phyloP scores from a whole-genome alignment of 2,329 filamentous ascomycete species.

The Ascochyta rabiei region DNA sequence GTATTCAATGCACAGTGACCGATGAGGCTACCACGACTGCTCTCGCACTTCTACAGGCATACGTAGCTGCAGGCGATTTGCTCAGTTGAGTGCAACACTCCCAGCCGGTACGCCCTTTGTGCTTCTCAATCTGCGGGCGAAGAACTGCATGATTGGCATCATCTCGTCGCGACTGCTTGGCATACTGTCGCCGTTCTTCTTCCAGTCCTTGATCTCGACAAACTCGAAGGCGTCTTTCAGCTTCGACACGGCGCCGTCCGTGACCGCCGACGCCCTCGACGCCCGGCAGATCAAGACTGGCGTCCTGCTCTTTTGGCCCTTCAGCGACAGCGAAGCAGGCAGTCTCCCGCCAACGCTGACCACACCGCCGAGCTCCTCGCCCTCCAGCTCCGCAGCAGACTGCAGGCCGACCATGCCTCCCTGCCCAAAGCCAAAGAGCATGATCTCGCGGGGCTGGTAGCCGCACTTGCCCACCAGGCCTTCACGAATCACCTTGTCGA shows the following conservation, averaged over 20 bases:
- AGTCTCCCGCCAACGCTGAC: slow-evolving; percentile 68
- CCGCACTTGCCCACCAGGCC: slow-evolving; percentile 57
- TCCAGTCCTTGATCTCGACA: slow-evolving; percentile 49
- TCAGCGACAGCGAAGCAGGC: slow-evolving; percentile 48
- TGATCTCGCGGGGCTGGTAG: slow-evolving; percentile 56
- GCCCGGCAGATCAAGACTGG: slow-evolving; percentile 68
- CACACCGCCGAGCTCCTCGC: slow-evolving; percentile 61
- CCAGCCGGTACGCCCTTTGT: slow-evolving; percentile 60
- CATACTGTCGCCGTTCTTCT: slow-evolving; percentile 76
- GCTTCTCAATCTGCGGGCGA: slow-evolving; percentile 68
- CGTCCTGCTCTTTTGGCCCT: slow-evolving; percentile 63
- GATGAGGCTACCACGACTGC: not conserved
- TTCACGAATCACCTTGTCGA: slow-evolving; percentile 52
- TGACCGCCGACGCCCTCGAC: slow-evolving; percentile 58
- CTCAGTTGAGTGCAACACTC: slow-evolving; percentile 55
- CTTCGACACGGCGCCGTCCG: slow-evolving; percentile 66
- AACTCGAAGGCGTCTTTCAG: slow-evolving; percentile 68
- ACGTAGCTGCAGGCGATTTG: not conserved
- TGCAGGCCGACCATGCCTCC: slow-evolving; percentile 62
- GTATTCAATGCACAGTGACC: not conserved
- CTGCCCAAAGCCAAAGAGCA: slow-evolving; percentile 63
- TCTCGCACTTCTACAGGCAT: not conserved
- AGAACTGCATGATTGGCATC: slow-evolving; percentile 85
- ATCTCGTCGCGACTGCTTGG: slow-evolving; percentile 84
- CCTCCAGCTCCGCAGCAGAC: slow-evolving; percentile 45